Percentiles rank a stretch among this genome's conserved stretches.
Evolutionary conservation across 441 rosid genomes (phyloP).

Genomic region (Jatropha multifida): DNA sequence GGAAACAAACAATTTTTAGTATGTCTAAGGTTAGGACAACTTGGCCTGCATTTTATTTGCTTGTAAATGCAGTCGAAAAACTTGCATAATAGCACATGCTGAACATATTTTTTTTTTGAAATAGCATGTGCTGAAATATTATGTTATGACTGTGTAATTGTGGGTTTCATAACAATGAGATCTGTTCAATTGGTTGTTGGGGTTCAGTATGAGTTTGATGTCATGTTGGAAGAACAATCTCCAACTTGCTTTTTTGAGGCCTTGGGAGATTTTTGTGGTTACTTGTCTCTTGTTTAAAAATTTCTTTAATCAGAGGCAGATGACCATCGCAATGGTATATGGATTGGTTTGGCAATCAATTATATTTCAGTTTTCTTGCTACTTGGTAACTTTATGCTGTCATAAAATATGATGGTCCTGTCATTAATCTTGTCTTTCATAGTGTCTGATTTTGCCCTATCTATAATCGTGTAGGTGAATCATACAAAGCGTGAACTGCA

Average conservation of each 20-base stretch:
- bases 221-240: neutral
- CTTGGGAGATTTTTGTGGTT: neutral
- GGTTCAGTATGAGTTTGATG: neutral
- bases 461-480: slow-evolving; percentile 55
- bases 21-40: neutral
- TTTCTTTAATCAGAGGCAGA: neutral
- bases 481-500: slow-evolving; percentile 86
- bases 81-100: neutral
- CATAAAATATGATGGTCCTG: neutral
- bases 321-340: neutral
- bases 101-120: neutral
- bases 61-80: neutral
- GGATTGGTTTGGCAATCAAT: neutral
- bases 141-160: neutral
- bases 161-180: neutral
- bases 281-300: neutral
- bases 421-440: neutral
- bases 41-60: neutral
- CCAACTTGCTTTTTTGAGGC: neutral
- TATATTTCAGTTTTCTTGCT: neutral
- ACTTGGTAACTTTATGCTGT: neutral
- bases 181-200: neutral
- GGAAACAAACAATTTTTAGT: neutral
- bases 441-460: neutral
- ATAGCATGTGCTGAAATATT: neutral